Percentiles rank a stretch among this genome's conserved stretches.
Evolutionary conservation across 129 eudicot genomes (phyloP).

Genomic region (Saposhnikovia divaricata): DNA sequence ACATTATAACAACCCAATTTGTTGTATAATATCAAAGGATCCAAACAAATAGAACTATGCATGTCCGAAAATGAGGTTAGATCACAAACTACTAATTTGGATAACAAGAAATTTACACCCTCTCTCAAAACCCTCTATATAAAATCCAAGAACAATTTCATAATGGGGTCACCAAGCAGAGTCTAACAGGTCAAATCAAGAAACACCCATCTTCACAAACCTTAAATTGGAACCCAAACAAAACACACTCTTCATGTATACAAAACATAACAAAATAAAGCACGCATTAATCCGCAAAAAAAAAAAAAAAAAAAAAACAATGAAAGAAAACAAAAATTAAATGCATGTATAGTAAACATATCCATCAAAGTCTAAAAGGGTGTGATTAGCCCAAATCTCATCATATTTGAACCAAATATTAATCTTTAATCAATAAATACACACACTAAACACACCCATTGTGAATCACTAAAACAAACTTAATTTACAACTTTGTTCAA

Average conservation of each 20-base stretch:
- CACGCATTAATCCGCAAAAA: background rate
- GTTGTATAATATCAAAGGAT: background rate
- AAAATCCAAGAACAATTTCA: too few relatives aligned
- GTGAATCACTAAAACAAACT: background rate
- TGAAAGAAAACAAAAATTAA: background rate
- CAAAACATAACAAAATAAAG: background rate
- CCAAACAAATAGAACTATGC: too few relatives aligned
- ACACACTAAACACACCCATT: background rate
- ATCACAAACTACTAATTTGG: too few relatives aligned
- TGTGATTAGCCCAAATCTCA: background rate
- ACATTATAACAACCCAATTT: background rate
- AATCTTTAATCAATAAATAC: background rate
- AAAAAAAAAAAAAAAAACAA: background rate
- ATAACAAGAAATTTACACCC: background rate
- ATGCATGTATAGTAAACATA: background rate
- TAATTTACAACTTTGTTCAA: too few relatives aligned
- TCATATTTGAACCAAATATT: background rate
- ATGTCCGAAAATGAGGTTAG: background rate
- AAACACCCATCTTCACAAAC: background rate
- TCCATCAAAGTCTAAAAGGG: background rate
- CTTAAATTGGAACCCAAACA: background rate
- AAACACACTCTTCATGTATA: background rate
- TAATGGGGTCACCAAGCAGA: background rate
- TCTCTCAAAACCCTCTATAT: background rate
- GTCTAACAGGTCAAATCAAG: background rate